These are phyloP conservation scores for Talaromyces adpressus DNA, from an alignment of 495 filamentous ascomycete genomes.

Conservation along the genomic window DNA sequence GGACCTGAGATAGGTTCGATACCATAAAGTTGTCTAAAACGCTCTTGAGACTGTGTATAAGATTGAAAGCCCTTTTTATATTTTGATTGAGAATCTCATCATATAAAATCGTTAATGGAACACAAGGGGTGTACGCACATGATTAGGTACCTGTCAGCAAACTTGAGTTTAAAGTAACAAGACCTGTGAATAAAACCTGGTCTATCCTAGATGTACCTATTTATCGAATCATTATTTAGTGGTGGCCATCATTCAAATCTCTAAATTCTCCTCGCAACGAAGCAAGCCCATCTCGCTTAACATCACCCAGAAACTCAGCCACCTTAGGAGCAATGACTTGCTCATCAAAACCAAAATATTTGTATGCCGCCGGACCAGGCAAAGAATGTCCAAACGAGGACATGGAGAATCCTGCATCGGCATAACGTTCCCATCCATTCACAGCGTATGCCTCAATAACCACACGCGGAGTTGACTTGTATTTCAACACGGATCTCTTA, in stretches of 20 bases:
- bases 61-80: too few species aligned
- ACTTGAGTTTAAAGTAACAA: not conserved
- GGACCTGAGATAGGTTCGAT: too few species aligned
- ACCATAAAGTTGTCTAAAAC: too few species aligned
- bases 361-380: slow-evolving; percentile 45
- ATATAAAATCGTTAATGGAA: too few species aligned
- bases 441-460: slow-evolving; percentile 49
- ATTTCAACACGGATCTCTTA: slow-evolving; percentile 31
- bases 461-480: slow-evolving; percentile 33
- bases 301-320: slow-evolving; percentile 29
- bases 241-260: slow-evolving; percentile 17
- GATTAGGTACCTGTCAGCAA: too few species aligned
- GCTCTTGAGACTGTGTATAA: too few species aligned
- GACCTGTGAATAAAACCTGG: not conserved
- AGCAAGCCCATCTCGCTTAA: slow-evolving; percentile 22
- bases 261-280: slow-evolving; percentile 30
- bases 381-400: slow-evolving; percentile 36
- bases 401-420: slow-evolving; percentile 44
- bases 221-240: not conserved
- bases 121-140: too few species aligned
- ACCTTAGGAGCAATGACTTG: slow-evolving; percentile 38
- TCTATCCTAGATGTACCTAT: not conserved
- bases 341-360: slow-evolving; percentile 46
- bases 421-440: slow-evolving; percentile 54
- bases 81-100: too few species aligned